Conservation (phyloP, 1,139 yeast species). For the Blastobotrys proliferans region DNA sequence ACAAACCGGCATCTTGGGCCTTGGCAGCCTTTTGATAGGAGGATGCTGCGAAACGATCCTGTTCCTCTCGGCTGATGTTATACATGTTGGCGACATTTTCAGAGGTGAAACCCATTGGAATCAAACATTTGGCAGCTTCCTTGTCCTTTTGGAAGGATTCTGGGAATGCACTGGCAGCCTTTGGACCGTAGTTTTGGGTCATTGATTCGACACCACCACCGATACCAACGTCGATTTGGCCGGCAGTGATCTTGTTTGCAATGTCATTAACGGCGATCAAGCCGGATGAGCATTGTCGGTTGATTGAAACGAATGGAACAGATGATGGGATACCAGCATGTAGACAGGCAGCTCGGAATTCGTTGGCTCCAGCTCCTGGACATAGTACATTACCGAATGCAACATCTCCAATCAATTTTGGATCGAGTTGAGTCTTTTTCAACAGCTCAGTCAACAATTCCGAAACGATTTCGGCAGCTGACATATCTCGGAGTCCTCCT, state of each 20-base stretch:
- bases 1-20: slow-evolving; percentile 67
- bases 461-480: slow-evolving; percentile 67
- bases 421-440: slow-evolving; percentile 56
- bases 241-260: slow-evolving; percentile 80
- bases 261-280: slow-evolving; percentile 84
- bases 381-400: slow-evolving; percentile 86
- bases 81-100: slow-evolving; percentile 63
- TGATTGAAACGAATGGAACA: slow-evolving; percentile 74
- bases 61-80: slow-evolving; percentile 39
- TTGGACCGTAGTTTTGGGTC: slow-evolving; percentile 79
- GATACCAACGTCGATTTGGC: slow-evolving; percentile 87
- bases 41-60: slow-evolving; percentile 40
- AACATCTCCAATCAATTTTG: slow-evolving; percentile 69
- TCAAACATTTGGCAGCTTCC: slow-evolving; percentile 59
- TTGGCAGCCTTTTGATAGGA: slow-evolving; percentile 64
- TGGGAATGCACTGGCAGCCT: slow-evolving; percentile 61
- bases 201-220: slow-evolving; percentile 93
- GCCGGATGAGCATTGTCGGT: slow-evolving; percentile 95
- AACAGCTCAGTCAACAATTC: slow-evolving; percentile 61
- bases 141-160: slow-evolving; percentile 42
- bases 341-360: slow-evolving; percentile 75
- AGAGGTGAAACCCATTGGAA: slow-evolving; percentile 91
- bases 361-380: slow-evolving; percentile 88
- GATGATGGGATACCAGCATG: slow-evolving; percentile 70
- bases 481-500: slow-evolving; percentile 74